These are phyloP conservation scores for Cunninghamia lanceolata DNA, from an alignment of 75 land plant species.

Conservation along the genomic window DNA sequence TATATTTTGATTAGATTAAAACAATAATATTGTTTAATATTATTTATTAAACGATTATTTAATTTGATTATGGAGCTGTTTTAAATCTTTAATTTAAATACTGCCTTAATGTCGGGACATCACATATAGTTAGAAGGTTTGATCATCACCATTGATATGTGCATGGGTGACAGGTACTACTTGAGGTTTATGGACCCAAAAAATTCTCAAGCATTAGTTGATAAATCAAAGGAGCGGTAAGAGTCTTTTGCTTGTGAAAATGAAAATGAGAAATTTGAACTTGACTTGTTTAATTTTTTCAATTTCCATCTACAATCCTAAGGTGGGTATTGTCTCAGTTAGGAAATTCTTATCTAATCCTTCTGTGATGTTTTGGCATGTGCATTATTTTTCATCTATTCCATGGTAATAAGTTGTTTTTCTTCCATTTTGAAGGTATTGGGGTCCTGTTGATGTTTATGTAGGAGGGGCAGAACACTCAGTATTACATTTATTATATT, in stretches of 20 bases:
- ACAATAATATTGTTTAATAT: no score
- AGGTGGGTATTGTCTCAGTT: neutral
- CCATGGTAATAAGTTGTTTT: neutral
- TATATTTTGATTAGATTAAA: no score
- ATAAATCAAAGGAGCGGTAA: conserved; percentile 70
- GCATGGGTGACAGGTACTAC: conserved; percentile 67
- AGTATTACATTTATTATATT: conserved; percentile 88
- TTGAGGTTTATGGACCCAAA: conserved; percentile 95
- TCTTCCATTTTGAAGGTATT: conserved; percentile 57
- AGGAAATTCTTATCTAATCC: neutral
- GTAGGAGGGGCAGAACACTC: conserved; percentile 99
- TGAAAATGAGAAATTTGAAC: neutral
- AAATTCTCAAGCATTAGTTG: conserved; percentile 69
- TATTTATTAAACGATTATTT: no score
- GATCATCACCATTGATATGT: neutral
- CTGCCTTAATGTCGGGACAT: no score
- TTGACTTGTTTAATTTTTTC: neutral
- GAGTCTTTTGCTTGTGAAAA: neutral
- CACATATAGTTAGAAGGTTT: neutral
- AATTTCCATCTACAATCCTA: neutral
- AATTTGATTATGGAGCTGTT: no score
- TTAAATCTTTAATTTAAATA: no score
- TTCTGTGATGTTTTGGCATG: neutral
- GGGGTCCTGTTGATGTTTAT: conserved; percentile 95
- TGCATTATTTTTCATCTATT: neutral